A percentile compares a stretch with the other conserved stretches of the same genome.
phyloP scores from a whole-genome alignment of 331 rosid genomes.

The Phaseolus coccineus region DNA sequence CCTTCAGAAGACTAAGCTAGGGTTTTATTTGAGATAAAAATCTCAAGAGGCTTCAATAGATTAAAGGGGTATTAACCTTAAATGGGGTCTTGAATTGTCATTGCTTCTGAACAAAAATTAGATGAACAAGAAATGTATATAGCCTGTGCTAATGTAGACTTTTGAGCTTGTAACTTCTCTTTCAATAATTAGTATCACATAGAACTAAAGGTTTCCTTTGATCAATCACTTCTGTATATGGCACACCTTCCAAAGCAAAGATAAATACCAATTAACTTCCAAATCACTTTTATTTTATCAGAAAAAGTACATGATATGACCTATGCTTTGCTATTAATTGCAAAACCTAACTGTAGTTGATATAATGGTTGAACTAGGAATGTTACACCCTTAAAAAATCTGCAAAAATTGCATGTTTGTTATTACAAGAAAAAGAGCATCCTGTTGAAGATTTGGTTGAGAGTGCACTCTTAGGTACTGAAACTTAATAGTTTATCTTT shows the following conservation, averaged over 20 bases:
- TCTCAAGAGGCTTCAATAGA: conserved; percentile 24
- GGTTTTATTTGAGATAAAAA: conserved; percentile 15
- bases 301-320: too few species aligned
- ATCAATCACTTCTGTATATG: conserved; percentile 18
- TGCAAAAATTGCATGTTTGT: too few species aligned
- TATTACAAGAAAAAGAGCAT: too few species aligned
- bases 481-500: too few species aligned
- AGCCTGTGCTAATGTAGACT: conserved; percentile 36
- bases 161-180: conserved; percentile 35
- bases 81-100: background rate
- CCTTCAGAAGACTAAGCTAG: background rate
- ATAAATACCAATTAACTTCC: conserved; percentile 31
- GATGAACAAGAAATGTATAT: conserved; percentile 26
- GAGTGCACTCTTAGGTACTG: too few species aligned
- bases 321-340: too few species aligned
- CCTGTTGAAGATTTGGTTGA: too few species aligned
- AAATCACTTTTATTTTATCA: background rate
- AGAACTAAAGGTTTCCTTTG: conserved; percentile 12
- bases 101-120: conserved; percentile 35
- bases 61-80: background rate
- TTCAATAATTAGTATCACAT: background rate
- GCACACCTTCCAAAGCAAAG: conserved; percentile 4
- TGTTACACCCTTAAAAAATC: too few species aligned
- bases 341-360: too few species aligned
- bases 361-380: too few species aligned